phyloP scores from a whole-genome alignment of 2,329 filamentous ascomycete species.

The Allantophomopsis cytisporea region DNA sequence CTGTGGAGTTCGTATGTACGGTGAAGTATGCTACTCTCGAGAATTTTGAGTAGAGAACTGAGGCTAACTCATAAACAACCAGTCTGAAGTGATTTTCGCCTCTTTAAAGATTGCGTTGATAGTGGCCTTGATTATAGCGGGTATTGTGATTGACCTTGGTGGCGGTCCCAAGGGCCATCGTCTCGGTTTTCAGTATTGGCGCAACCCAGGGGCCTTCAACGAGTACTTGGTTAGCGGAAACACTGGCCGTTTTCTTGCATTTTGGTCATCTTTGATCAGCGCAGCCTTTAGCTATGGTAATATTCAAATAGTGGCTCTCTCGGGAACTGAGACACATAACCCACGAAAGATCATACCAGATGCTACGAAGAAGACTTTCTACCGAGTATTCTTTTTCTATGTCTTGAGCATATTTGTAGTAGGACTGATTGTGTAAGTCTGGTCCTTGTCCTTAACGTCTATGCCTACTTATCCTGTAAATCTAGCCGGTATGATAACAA shows the following conservation, averaged over 20 bases:
- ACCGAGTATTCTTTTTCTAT: conserved; percentile 48
- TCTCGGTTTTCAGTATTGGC: conserved; percentile 30
- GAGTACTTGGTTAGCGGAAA: conserved; percentile 26
- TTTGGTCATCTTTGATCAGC: conserved; percentile 29
- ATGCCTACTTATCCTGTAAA: no score
- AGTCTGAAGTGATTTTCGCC: conserved; percentile 41
- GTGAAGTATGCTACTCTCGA: conserved; percentile 1
- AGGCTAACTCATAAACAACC: no score
- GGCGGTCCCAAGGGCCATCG: conserved; percentile 39
- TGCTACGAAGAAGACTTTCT: conserved; percentile 45
- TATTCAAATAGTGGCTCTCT: conserved; percentile 43
- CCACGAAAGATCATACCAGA: conserved; percentile 54
- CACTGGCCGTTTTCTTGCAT: conserved; percentile 39
- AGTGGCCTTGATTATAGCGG: conserved; percentile 50
- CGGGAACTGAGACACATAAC: conserved; percentile 48
- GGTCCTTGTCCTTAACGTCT: no score
- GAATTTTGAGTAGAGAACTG: no score
- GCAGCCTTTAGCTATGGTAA: conserved; percentile 46
- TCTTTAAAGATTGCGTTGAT: conserved; percentile 59
- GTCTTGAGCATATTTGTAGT: conserved; percentile 43
- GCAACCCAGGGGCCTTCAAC: conserved; percentile 23
- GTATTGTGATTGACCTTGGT: conserved; percentile 48
- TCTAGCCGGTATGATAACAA: conserved; percentile 15
- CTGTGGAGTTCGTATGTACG: conserved; percentile 22
- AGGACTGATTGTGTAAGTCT: conserved; percentile 26